Conservation (phyloP, 2,329 filamentous ascomycete species). For the Ceratocystis ficicola region DNA sequence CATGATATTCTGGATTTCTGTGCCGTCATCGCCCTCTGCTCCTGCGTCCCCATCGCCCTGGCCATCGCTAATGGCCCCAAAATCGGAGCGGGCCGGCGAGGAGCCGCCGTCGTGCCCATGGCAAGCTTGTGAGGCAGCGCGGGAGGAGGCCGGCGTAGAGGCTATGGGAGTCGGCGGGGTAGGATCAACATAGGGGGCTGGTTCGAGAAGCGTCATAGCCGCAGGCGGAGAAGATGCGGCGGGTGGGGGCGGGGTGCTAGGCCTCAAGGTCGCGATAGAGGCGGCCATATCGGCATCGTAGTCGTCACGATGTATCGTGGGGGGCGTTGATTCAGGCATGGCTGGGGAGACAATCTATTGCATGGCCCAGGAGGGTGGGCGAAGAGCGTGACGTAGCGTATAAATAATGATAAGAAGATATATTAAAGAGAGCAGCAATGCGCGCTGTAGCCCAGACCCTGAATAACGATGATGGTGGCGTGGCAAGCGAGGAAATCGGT, state of each 20-base stretch:
- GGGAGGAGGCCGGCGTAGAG: constrained; percentile 48
- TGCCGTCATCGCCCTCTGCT: constrained; percentile 56
- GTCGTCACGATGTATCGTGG: constrained; percentile 8
- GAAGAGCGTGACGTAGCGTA: background rate
- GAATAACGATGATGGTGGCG: background rate
- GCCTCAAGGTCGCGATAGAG: constrained; percentile 40
- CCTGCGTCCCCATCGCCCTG: constrained; percentile 43
- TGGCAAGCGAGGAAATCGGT: too few relatives aligned
- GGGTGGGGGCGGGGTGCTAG: constrained; percentile 28
- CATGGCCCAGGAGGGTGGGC: background rate
- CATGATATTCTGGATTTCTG: constrained; percentile 96
- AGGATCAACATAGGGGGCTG: constrained; percentile 43
- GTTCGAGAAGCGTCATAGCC: constrained; percentile 39
- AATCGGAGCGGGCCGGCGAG: constrained; percentile 45
- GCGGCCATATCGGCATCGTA: constrained; percentile 23
- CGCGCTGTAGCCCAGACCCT: background rate
- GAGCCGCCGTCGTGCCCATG: constrained; percentile 28
- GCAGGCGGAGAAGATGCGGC: constrained; percentile 25
- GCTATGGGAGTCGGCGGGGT: constrained; percentile 45
- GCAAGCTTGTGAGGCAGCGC: constrained; percentile 43
- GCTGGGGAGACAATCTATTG: constrained; percentile 7
- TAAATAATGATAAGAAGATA: background rate
- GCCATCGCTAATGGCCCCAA: constrained; percentile 32
- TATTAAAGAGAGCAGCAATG: background rate
- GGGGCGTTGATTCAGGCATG: constrained; percentile 6